These are phyloP conservation scores for Epicoccum nigrum DNA, from an alignment of 2,329 filamentous ascomycete genomes.

Conservation along the genomic window DNA sequence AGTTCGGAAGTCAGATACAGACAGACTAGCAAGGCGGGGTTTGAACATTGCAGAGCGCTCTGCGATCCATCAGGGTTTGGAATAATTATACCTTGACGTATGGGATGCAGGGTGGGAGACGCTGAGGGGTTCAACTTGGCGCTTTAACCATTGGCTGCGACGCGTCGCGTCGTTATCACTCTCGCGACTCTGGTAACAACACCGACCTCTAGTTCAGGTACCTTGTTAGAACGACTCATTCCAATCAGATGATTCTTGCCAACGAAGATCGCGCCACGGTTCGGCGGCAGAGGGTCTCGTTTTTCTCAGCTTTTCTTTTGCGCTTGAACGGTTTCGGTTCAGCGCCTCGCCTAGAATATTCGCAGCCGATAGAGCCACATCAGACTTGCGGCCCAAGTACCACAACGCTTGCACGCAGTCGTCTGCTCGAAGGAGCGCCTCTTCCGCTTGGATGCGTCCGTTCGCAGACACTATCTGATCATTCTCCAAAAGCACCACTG, in stretches of 20 bases:
- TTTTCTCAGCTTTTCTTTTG: conserved; percentile 29
- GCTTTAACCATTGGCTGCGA: not conserved
- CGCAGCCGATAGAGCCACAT: conserved; percentile 55
- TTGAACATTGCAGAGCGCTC: too few relatives aligned
- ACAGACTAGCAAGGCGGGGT: too few relatives aligned
- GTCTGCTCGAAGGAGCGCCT: conserved; percentile 50
- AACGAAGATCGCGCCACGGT: conserved; percentile 34
- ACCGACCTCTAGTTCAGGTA: too few relatives aligned
- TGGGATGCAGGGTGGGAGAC: too few relatives aligned
- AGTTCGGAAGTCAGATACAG: too few relatives aligned
- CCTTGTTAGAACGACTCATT: conserved; percentile 27
- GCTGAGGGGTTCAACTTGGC: too few relatives aligned
- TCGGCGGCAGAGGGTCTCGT: conserved; percentile 34
- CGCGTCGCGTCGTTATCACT: too few relatives aligned
- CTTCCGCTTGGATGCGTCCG: conserved; percentile 17
- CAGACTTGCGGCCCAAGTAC: conserved; percentile 62
- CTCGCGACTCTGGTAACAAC: too few relatives aligned
- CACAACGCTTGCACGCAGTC: conserved; percentile 61
- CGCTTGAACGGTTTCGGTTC: conserved; percentile 32
- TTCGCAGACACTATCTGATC: conserved; percentile 26
- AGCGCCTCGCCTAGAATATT: conserved; percentile 46
- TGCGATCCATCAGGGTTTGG: too few relatives aligned
- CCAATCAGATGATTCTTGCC: conserved; percentile 25
- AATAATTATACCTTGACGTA: too few relatives aligned
- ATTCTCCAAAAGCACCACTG: conserved; percentile 49